Conservation (phyloP, 2,329 filamentous ascomycete genomes). For the Bisporella sp. region DNA sequence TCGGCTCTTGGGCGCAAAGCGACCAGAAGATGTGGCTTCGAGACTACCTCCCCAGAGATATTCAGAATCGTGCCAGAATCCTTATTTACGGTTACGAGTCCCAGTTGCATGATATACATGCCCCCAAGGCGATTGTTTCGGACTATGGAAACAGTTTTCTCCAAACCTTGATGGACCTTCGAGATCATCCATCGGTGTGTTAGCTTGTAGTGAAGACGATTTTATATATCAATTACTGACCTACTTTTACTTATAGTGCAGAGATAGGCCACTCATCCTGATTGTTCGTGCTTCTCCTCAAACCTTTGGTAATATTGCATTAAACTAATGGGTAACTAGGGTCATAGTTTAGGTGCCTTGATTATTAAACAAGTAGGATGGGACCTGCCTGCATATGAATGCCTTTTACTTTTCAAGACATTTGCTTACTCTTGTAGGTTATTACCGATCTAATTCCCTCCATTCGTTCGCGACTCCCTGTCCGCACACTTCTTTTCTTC, state of each 20-base stretch:
- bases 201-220: neutral
- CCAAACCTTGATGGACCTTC: slow-evolving; percentile 19
- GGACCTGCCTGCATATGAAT: too few species aligned
- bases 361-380: slow-evolving; percentile 26
- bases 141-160: slow-evolving; percentile 4
- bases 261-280: neutral
- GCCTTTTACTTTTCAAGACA: too few species aligned
- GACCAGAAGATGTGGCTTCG: slow-evolving; percentile 31
- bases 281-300: neutral
- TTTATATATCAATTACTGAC: neutral
- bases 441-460: neutral
- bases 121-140: slow-evolving; percentile 1
- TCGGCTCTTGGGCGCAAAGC: slow-evolving; percentile 31
- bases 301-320: neutral
- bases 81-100: slow-evolving; percentile 28
- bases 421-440: too few species aligned
- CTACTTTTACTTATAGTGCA: neutral
- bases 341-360: slow-evolving; percentile 31
- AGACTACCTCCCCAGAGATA: slow-evolving; percentile 28
- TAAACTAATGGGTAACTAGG: slow-evolving; percentile 25
- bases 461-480: slow-evolving; percentile 2
- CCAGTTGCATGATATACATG: slow-evolving; percentile 11
- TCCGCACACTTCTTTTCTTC: slow-evolving; percentile 18
- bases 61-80: slow-evolving; percentile 21
- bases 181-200: slow-evolving; percentile 8